Evolutionary conservation across 1,139 yeast genomes (phyloP).

Genomic region (Yamadazyma aaseri): DNA sequence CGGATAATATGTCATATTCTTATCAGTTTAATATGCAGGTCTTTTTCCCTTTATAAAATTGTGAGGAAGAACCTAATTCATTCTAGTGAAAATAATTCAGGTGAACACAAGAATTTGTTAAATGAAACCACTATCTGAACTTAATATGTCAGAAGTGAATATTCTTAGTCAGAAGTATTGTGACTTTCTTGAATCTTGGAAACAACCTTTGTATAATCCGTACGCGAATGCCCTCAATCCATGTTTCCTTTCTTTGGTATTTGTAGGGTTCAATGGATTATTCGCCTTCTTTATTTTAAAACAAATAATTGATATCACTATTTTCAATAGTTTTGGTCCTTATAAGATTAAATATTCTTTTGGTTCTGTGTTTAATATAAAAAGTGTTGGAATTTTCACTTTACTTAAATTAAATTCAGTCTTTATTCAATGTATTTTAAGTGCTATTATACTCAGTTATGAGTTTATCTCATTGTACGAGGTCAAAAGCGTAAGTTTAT

Average conservation of each 20-base stretch:
- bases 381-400: slow-evolving; percentile 29
- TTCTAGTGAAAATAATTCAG: too few relatives aligned
- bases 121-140: too few relatives aligned
- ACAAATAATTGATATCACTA: slow-evolving; percentile 20
- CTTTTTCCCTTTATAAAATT: too few relatives aligned
- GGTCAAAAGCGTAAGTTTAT: slow-evolving; percentile 10
- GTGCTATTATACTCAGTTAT: slow-evolving; percentile 17
- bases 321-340: slow-evolving; percentile 26
- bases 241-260: slow-evolving; percentile 27
- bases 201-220: slow-evolving; percentile 24
- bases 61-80: too few relatives aligned
- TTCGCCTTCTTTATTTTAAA: slow-evolving; percentile 10
- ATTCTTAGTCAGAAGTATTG: too few relatives aligned
- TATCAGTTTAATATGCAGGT: too few relatives aligned
- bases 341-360: slow-evolving; percentile 27
- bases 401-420: slow-evolving; percentile 24
- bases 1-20: too few relatives aligned
- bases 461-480: slow-evolving; percentile 11
- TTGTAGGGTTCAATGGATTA: slow-evolving; percentile 7
- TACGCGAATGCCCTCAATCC: slow-evolving; percentile 31
- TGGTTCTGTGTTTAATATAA: slow-evolving; percentile 25
- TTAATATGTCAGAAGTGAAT: too few relatives aligned
- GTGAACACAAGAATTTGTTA: too few relatives aligned
- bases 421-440: slow-evolving; percentile 22
- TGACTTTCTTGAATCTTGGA: slow-evolving; percentile 13